Percentiles rank a stretch among this genome's conserved stretches.
Conservation (phyloP, 306 rosid genomes). For the Inga oerstediana region DNA sequence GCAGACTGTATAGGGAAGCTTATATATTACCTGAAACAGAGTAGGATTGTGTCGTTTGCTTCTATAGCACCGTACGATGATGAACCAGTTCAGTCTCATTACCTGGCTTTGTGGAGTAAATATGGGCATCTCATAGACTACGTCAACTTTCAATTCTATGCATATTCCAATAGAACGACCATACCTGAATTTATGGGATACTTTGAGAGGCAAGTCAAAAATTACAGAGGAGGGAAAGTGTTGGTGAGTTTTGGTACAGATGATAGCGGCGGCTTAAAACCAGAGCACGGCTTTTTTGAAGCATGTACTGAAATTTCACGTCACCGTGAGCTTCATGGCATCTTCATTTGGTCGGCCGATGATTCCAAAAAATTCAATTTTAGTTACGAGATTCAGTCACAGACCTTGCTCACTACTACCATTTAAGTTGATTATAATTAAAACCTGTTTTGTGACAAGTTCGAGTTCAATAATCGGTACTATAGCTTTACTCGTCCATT, state of each 20-base stretch:
- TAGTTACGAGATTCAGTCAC: not conserved
- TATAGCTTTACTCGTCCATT: not conserved
- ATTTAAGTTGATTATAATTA: too few relatives aligned
- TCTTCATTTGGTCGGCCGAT: conserved; percentile 20
- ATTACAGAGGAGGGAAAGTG: not conserved
- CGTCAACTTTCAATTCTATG: conserved; percentile 6
- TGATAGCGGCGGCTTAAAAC: not conserved
- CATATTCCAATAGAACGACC: not conserved
- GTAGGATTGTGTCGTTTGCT: conserved; percentile 26
- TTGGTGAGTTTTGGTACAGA: conserved; percentile 16
- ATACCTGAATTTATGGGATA: not conserved
- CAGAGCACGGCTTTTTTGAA: not conserved
- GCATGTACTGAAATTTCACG: not conserved
- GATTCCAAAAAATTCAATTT: not conserved
- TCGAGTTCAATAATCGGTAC: not conserved
- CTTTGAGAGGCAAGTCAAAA: not conserved
- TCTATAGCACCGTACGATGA: conserved; percentile 42
- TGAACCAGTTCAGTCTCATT: conserved; percentile 25
- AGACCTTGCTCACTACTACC: not conserved
- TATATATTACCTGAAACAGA: conserved; percentile 25
- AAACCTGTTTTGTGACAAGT: too few relatives aligned
- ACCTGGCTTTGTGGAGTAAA: conserved; percentile 39
- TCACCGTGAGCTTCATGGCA: not conserved
- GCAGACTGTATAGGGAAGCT: conserved; percentile 38
- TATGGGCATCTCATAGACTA: conserved; percentile 21